A percentile compares a stretch with the other conserved stretches of the same genome.
Conservation (phyloP, 441 rosid genomes). For the Metrosideros polymorpha region DNA sequence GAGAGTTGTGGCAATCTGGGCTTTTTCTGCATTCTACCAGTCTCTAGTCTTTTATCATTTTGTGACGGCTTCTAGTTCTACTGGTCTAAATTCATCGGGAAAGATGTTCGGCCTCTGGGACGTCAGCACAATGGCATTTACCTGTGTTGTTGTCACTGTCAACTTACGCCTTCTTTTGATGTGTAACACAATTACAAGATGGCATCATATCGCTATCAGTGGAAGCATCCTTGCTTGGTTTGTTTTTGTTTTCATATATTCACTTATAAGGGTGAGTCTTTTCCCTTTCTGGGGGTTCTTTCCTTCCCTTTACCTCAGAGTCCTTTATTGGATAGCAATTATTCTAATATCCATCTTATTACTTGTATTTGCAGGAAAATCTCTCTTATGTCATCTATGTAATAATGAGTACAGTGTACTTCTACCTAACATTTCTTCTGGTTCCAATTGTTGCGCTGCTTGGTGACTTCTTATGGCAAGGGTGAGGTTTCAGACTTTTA, state of each 20-base stretch:
- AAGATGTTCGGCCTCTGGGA: slow-evolving; percentile 94
- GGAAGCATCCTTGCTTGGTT: slow-evolving; percentile 98
- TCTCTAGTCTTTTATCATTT: slow-evolving; percentile 76
- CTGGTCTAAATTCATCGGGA: slow-evolving; percentile 70
- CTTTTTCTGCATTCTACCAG: slow-evolving; percentile 84
- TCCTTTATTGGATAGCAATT: neutral
- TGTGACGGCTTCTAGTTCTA: slow-evolving; percentile 48
- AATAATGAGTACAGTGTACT: slow-evolving; percentile 83
- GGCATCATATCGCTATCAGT: slow-evolving; percentile 86
- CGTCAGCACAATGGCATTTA: slow-evolving; percentile 95
- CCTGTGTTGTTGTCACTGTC: slow-evolving; percentile 91
- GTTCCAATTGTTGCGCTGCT: slow-evolving; percentile 86
- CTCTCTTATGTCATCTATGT: slow-evolving; percentile 76
- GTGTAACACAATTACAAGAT: slow-evolving; percentile 87
- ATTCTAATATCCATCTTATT: slow-evolving; percentile 10
- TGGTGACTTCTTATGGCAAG: slow-evolving; percentile 85
- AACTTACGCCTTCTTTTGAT: slow-evolving; percentile 95
- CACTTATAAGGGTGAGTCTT: slow-evolving; percentile 64
- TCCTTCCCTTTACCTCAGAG: neutral
- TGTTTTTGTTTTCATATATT: slow-evolving; percentile 62
- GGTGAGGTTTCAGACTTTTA: slow-evolving; percentile 38
- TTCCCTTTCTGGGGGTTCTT: neutral
- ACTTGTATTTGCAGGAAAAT: slow-evolving; percentile 55
- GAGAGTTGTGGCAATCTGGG: slow-evolving; percentile 90
- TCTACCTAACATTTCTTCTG: slow-evolving; percentile 66